Percentiles rank a stretch among this genome's conserved stretches.
phyloP scores from a whole-genome alignment of 2,329 filamentous ascomycete species.

The Nothophoma quercina region DNA sequence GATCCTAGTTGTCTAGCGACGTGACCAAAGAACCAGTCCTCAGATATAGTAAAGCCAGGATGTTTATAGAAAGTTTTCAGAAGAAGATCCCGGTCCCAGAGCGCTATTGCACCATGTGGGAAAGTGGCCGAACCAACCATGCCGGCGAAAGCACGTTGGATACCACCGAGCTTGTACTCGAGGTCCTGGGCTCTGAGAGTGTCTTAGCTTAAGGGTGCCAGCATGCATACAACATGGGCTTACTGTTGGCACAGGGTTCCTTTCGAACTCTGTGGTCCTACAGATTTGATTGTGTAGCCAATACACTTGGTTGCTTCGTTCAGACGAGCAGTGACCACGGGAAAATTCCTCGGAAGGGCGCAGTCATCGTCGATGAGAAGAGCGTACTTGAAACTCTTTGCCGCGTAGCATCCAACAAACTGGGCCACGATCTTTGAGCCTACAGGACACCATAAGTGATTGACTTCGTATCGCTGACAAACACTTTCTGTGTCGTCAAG shows the following conservation, averaged over 20 bases:
- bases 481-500: slow-evolving; percentile 59
- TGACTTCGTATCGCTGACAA: slow-evolving; percentile 54
- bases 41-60: slow-evolving; percentile 59
- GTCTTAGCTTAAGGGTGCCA: no score
- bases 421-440: slow-evolving; percentile 60
- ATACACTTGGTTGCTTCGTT: slow-evolving; percentile 53
- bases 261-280: slow-evolving; percentile 24
- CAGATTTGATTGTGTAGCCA: slow-evolving; percentile 52
- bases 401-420: slow-evolving; percentile 58
- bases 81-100: slow-evolving; percentile 58
- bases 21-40: slow-evolving; percentile 63
- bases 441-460: slow-evolving; percentile 59
- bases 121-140: slow-evolving; percentile 58
- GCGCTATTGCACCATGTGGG: slow-evolving; percentile 60
- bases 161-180: slow-evolving; percentile 61
- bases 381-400: slow-evolving; percentile 55
- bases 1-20: slow-evolving; percentile 55
- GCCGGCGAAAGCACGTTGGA: slow-evolving; percentile 56
- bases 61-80: slow-evolving; percentile 57
- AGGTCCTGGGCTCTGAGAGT: slow-evolving; percentile 61
- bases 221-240: no score
- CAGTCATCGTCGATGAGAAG: slow-evolving; percentile 62
- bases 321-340: slow-evolving; percentile 55
- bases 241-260: slow-evolving; percentile 46
- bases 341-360: slow-evolving; percentile 57